phyloP scores from a whole-genome alignment of 2,329 filamentous ascomycete species.

The Cladophialophora exuberans region DNA sequence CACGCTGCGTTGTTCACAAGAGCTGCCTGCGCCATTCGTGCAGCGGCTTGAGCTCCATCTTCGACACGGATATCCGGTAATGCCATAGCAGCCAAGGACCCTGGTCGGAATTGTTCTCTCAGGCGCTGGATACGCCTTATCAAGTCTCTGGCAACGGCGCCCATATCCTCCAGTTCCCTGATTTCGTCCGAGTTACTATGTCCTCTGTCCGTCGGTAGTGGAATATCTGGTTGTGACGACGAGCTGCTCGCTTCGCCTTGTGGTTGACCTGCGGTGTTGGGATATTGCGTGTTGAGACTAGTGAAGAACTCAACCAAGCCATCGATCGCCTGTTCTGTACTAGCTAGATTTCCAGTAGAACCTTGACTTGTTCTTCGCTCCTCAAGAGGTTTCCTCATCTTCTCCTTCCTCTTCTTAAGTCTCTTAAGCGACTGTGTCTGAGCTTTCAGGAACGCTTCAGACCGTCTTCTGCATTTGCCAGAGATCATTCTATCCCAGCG shows the following conservation, averaged over 20 bases:
- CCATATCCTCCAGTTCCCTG: constrained; percentile 32
- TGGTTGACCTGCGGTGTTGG: background rate
- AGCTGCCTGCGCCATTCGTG: background rate
- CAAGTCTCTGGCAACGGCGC: constrained; percentile 29
- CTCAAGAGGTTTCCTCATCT: constrained; percentile 29
- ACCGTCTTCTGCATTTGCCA: constrained; percentile 32
- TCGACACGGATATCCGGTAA: constrained; percentile 31
- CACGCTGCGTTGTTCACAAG: background rate
- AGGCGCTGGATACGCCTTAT: constrained; percentile 31
- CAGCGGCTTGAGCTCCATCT: constrained; percentile 14
- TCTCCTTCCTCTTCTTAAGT: constrained; percentile 28
- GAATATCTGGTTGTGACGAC: background rate
- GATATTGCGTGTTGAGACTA: constrained; percentile 20
- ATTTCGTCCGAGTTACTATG: constrained; percentile 23
- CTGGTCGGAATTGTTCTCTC: constrained; percentile 31
- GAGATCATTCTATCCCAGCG: constrained; percentile 31
- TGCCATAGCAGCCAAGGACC: constrained; percentile 30
- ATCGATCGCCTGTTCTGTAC: constrained; percentile 25
- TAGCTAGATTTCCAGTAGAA: background rate
- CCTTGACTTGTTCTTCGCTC: constrained; percentile 21
- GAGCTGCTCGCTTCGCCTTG: background rate
- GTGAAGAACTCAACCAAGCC: constrained; percentile 30
- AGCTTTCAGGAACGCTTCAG: constrained; percentile 26
- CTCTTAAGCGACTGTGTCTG: constrained; percentile 23
- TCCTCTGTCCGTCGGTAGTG: background rate